Conservation (phyloP, 1,284 basidiomycete species). For the Trametes hirsuta region DNA sequence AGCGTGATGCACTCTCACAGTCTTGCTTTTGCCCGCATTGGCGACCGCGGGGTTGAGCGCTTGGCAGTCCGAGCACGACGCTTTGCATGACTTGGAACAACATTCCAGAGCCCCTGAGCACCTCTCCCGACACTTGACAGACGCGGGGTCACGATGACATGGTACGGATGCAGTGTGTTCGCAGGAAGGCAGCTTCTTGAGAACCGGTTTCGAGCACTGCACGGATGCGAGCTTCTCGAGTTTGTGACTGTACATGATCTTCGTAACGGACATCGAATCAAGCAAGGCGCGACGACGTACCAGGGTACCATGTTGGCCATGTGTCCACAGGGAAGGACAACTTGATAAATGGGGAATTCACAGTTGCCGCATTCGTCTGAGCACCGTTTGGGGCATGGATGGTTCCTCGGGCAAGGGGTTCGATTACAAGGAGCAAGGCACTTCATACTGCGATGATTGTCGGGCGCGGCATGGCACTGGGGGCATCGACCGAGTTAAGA, state of each 20-base stretch:
- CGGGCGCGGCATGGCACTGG: conserved; percentile 66
- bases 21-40: not conserved
- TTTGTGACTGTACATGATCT: conserved; percentile 42
- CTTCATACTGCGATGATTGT: conserved; percentile 24
- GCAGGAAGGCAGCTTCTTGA: conserved; percentile 55
- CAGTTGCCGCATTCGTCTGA: conserved; percentile 60
- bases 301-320: conserved; percentile 49
- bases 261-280: too few species aligned
- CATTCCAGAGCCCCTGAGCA: conserved; percentile 54
- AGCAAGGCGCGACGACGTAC: conserved; percentile 40
- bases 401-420: conserved; percentile 55
- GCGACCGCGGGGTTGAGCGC: conserved; percentile 14
- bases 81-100: conserved; percentile 56
- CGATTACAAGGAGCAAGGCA: conserved; percentile 47
- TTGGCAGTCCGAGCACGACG: conserved; percentile 57
- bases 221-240: conserved; percentile 49
- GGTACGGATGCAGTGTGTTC: conserved; percentile 54
- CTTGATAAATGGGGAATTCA: conserved; percentile 47
- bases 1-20: conserved; percentile 43
- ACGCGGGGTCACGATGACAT: conserved; percentile 49
- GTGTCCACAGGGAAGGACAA: conserved; percentile 69
- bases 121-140: conserved; percentile 42
- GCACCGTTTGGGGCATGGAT: conserved; percentile 67
- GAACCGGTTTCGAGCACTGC: conserved; percentile 48
- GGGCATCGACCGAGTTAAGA: not conserved